Percentiles rank a stretch among this genome's conserved stretches.
These are phyloP conservation scores for Rhizophora mangle DNA, from an alignment of 345 rosid species.

Conservation along the genomic window DNA sequence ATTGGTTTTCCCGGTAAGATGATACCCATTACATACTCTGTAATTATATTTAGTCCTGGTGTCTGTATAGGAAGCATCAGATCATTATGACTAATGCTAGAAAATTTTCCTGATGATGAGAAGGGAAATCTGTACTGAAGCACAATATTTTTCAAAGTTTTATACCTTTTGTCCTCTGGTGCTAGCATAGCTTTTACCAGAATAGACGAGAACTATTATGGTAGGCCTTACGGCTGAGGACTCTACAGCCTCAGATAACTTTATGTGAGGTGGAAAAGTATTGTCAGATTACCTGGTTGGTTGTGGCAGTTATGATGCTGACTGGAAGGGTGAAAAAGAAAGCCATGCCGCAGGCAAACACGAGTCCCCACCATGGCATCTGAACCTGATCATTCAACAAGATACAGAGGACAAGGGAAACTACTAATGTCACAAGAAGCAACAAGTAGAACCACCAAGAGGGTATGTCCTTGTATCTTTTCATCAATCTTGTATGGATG, in stretches of 20 bases:
- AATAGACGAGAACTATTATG: too few relatives aligned
- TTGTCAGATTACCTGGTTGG: slow-evolving; percentile 60
- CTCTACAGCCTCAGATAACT: background rate
- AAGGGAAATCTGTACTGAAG: background rate
- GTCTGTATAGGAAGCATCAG: slow-evolving; percentile 41
- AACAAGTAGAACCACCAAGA: slow-evolving; percentile 73
- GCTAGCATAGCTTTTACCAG: too few relatives aligned
- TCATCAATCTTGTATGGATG: slow-evolving; percentile 79
- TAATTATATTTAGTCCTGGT: slow-evolving; percentile 85
- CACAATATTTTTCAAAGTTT: background rate
- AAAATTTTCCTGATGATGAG: background rate
- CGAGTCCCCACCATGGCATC: slow-evolving; percentile 97
- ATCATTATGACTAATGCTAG: background rate
- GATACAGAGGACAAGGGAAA: slow-evolving; percentile 60
- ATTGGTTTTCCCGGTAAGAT: slow-evolving; percentile 85
- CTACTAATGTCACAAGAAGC: slow-evolving; percentile 43
- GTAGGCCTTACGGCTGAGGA: too few relatives aligned
- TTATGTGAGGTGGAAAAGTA: background rate
- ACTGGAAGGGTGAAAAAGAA: slow-evolving; percentile 80
- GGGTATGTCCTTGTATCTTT: slow-evolving; percentile 76
- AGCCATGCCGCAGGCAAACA: slow-evolving; percentile 70
- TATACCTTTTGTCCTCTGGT: too few relatives aligned
- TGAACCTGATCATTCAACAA: slow-evolving; percentile 72
- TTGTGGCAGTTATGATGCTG: slow-evolving; percentile 84
- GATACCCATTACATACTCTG: slow-evolving; percentile 83